These are phyloP conservation scores for Cymbopogon citratus DNA, from an alignment of 176 grass and related monocot species.

Conservation along the genomic window DNA sequence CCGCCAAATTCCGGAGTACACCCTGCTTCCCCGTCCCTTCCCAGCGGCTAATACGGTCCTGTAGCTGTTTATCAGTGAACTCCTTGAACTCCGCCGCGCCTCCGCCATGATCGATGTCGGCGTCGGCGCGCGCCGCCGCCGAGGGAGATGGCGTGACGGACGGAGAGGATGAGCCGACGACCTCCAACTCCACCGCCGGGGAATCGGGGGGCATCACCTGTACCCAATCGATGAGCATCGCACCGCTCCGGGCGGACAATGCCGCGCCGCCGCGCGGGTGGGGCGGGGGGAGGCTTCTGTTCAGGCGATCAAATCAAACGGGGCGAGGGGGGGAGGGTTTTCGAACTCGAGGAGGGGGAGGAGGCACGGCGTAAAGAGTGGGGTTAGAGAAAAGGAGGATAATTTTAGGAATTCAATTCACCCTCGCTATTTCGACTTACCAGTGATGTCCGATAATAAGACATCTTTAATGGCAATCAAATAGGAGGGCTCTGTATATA, in stretches of 20 bases:
- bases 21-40: accelerated
- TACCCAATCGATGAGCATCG: neutral
- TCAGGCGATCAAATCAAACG: neutral
- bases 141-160: neutral
- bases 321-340: constrained; percentile 2
- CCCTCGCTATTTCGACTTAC: too few relatives aligned
- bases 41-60: neutral
- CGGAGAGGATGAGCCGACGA: neutral
- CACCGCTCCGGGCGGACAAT: neutral
- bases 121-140: neutral
- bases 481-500: too few relatives aligned
- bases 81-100: neutral
- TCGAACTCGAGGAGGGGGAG: too few relatives aligned
- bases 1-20: accelerated
- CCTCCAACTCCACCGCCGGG: neutral
- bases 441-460: too few relatives aligned
- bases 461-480: too few relatives aligned
- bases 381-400: too few relatives aligned
- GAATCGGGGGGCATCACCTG: neutral
- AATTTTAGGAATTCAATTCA: too few relatives aligned
- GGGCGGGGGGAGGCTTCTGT: neutral
- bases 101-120: neutral
- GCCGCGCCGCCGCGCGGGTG: constrained; percentile 13
- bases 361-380: too few relatives aligned
- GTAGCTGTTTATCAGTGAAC: neutral